Base-by-base conservation (phyloP, 345 rosid genomes). In the Citropsis articulata region DNA sequence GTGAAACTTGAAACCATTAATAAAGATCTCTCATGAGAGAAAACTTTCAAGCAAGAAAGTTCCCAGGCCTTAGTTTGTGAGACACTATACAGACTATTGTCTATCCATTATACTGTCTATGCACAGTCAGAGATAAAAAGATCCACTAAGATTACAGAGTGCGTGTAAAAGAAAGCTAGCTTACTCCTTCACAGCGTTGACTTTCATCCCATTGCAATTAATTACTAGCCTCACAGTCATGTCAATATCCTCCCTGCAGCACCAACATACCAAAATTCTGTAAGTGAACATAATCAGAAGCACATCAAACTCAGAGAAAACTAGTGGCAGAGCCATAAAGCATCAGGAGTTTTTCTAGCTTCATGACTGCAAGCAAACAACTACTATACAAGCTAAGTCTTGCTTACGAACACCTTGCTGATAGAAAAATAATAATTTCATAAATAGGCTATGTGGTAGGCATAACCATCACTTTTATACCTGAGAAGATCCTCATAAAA, bases 201-300 rank as follows among this genome's bases (percentile, higher is more conserved):
- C 82, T 89, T 90, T 95, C 89, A 95, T 83, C 60, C 98, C 99
- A 63, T 88, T 91, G 92, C 88, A 95, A 85, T 87, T 95, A 71
- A 93, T 91, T 80, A 95, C 97, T 80, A 93, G 98, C 83, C 99
- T 92, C 64, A 95, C 88, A 72, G 93, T 92, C 99, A 95, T 95
- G 62, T 83, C 84, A 71, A 93, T 85, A 81, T 92, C 98, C 78
- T 89, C 94, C 82, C 98, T 93, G 90, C 81, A 83, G 75, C 70
- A 63, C 19, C 66, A 77, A 69, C 76, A 79, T 24, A 61, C 77
- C 59, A 75, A 24, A 56, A 5, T 65, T 64, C 73, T 31, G 69
- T 62, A 72, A 63, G 72, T n/a, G 77, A 73, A 35, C 0, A 63
- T 75, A 64, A 56, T 57, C 9, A 28, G 3, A 59, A 63, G 24